These are phyloP conservation scores for Aspergillus spinulosporus DNA, from an alignment of 2,329 filamentous ascomycete species.

Conservation along the genomic window DNA sequence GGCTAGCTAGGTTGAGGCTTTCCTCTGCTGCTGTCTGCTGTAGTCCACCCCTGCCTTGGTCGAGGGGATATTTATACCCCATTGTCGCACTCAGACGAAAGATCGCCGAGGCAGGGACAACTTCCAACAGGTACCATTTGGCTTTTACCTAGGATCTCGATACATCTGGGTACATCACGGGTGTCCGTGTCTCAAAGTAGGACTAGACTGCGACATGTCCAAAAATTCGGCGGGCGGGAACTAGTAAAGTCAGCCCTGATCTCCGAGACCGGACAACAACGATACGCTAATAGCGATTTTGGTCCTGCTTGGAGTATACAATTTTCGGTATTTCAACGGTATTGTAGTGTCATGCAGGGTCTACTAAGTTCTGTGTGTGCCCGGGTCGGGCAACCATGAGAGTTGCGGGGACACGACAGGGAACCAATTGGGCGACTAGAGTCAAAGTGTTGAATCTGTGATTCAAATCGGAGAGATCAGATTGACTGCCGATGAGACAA, in stretches of 20 bases:
- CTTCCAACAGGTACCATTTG: no score
- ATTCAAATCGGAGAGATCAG: background rate
- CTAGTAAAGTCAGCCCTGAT: background rate
- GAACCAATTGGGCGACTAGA: no score
- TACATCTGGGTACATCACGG: no score
- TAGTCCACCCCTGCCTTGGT: background rate
- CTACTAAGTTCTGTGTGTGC: no score
- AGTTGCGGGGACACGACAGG: no score
- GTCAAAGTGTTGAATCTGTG: background rate
- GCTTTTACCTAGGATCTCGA: no score
- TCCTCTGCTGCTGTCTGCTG: no score
- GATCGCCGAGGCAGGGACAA: background rate
- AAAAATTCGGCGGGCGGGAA: background rate
- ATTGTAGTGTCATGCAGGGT: background rate
- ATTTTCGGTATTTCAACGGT: no score
- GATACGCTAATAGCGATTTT: no score
- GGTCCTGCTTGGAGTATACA: no score
- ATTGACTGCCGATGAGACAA: background rate
- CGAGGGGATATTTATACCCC: background rate
- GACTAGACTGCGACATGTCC: background rate
- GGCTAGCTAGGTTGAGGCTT: no score
- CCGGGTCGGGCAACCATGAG: no score
- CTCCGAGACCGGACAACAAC: background rate
- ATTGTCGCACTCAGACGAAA: background rate
- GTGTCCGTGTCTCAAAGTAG: background rate